Conservation (phyloP, 805 yeast species). For the Pichia californica region DNA sequence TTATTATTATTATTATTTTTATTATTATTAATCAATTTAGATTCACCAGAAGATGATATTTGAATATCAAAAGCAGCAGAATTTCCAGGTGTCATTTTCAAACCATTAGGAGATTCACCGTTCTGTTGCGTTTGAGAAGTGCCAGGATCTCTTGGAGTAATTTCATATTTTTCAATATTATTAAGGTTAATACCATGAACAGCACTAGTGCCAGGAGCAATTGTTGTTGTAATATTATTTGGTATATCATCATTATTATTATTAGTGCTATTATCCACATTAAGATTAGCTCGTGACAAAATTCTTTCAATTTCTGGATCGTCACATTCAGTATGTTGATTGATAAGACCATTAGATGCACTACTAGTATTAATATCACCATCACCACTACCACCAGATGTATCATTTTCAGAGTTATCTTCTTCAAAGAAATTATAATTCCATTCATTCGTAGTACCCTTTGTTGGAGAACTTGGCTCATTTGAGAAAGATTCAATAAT, state of each 20-base stretch:
- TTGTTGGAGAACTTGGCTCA: slow-evolving; percentile 25
- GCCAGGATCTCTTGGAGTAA: slow-evolving; percentile 27
- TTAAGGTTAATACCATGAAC: neutral
- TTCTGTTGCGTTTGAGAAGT: slow-evolving; percentile 23
- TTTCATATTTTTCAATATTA: slow-evolving; percentile 18
- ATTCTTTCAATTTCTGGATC: slow-evolving; percentile 25
- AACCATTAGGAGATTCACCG: slow-evolving; percentile 7
- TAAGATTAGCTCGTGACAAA: slow-evolving; percentile 6
- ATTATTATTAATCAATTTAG: neutral
- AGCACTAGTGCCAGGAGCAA: too few species aligned
- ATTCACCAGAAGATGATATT: neutral
- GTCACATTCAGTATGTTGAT: slow-evolving; percentile 9
- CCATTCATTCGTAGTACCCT: slow-evolving; percentile 24
- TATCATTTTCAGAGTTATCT: neutral
- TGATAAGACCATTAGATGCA: too few species aligned
- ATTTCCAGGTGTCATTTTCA: slow-evolving; percentile 1
- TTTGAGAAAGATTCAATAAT: slow-evolving; percentile 28
- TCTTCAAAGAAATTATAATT: slow-evolving; percentile 22
- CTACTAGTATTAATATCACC: too few species aligned
- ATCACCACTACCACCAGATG: neutral
- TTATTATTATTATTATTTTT: too few species aligned
- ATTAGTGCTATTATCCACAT: neutral
- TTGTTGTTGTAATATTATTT: too few species aligned
- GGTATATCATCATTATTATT: neutral
- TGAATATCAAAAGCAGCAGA: neutral